Percentiles rank a stretch among this genome's conserved stretches.
Conservation (phyloP, 345 rosid genomes). For the Populus simonii region DNA sequence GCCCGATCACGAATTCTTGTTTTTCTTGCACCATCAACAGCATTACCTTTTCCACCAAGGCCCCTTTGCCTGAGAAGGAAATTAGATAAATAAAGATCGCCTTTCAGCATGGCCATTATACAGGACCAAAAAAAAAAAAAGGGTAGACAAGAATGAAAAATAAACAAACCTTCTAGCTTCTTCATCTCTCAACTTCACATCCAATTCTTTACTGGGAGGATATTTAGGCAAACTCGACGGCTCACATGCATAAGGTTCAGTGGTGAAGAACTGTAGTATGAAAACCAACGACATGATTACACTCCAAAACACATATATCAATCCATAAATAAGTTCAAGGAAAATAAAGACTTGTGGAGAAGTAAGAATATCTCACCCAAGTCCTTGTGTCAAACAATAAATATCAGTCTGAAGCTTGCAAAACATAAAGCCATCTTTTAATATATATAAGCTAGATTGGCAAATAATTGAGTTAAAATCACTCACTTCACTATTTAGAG, state of each 20-base stretch:
- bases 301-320: background rate
- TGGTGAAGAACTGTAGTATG: constrained; percentile 64
- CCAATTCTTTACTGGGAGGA: constrained; percentile 93
- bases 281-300: constrained; percentile 18
- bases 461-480: background rate
- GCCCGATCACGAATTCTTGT: constrained; percentile 20
- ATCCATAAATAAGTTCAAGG: background rate
- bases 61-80: constrained; percentile 50
- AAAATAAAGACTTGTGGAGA: background rate
- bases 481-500: constrained; percentile 73
- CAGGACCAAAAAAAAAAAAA: background rate
- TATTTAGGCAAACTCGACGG: constrained; percentile 82
- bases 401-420: background rate
- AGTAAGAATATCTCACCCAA: background rate
- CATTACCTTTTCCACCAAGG: constrained; percentile 44
- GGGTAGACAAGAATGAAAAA: constrained; percentile 12
- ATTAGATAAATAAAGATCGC: constrained; percentile 8
- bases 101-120: constrained; percentile 21
- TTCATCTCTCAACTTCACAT: constrained; percentile 74
- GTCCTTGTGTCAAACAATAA: background rate
- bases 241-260: constrained; percentile 77
- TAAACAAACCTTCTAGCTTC: constrained; percentile 69
- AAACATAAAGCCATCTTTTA: background rate
- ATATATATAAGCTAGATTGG: background rate
- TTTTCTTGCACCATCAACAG: constrained; percentile 56